Base-by-base conservation (phyloP, 345 rosid genomes). In the Trapa bicornis region DNA sequence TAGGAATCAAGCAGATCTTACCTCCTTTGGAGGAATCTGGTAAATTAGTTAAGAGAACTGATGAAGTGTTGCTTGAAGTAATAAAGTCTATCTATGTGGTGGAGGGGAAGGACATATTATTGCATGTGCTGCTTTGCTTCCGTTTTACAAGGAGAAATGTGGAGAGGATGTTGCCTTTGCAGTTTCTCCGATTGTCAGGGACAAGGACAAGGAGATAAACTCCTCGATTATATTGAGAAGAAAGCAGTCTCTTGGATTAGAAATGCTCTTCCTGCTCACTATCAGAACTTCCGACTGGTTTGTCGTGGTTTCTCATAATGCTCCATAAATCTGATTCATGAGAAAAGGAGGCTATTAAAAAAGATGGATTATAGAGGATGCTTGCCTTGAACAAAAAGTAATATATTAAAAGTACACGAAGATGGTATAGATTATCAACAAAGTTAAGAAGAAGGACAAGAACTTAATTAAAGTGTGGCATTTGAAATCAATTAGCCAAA, bases 161-260 rank as follows among this genome's bases (percentile, higher is more conserved):
- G 97, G 97, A 70, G 97, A 93, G 78, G 87, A 90, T 73, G 97
- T 97, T 63, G 86, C 94, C 68, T 88, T 93, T 62, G 98, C 92
- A 10, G 97, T 93, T 76, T 80, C 97, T 70, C 75, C 96, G 97
- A 93, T 41, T 93, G 97, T 61, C 91, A 88, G 53, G 97, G 98
- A 65, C 97, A 93, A 83, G 97, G 97, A 68, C 97, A 88, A 42
- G 97, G 98, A 64, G 98, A 92, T 75, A 92, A 92, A 80, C 77
- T 90, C 65, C 93, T 93, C 4, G 98, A 93, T 82, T 90, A 83
- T 73, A 61, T 93, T 12, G 98, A 93, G 86, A 93, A 88, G 85
- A 88, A 84, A 76, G 94, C 97, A 6, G 81, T 76, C 81, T 17
- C 80, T 88, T 33, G 92, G 92, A 72, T 78, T 93, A 70, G 82